Conservation (phyloP, 2,329 filamentous ascomycete species). For the Pseudogymnoascus sp. region DNA sequence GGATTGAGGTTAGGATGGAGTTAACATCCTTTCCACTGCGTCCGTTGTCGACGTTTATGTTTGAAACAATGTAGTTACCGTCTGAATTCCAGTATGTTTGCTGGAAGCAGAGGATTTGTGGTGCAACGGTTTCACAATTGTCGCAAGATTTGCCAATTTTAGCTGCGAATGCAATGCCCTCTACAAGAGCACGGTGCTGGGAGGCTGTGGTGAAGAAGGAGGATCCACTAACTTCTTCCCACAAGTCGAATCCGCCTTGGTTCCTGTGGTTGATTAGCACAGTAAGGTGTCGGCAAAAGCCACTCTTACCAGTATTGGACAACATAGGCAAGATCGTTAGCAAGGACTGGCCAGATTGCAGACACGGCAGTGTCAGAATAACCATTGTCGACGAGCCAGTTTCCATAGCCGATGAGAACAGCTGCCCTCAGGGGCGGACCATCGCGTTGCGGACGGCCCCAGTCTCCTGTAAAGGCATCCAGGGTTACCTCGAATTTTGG, state of each 20-base stretch:
- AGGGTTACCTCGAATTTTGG: constrained; percentile 63
- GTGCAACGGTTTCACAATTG: constrained; percentile 55
- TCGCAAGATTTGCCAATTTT: constrained; percentile 51
- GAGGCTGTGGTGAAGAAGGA: constrained; percentile 72
- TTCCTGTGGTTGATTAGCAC: constrained; percentile 28
- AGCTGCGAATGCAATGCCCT: constrained; percentile 59
- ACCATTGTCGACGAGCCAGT: constrained; percentile 61
- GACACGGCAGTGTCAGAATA: constrained; percentile 33
- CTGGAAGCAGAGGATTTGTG: constrained; percentile 64
- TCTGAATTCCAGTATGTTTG: constrained; percentile 61
- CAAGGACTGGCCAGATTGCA: constrained; percentile 64
- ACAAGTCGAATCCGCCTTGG: constrained; percentile 61
- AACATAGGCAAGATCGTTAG: constrained; percentile 69
- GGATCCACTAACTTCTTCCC: constrained; percentile 70
- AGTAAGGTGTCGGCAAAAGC: background rate
- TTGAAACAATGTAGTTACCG: constrained; percentile 56
- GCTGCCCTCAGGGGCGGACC: constrained; percentile 70
- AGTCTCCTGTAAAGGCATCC: constrained; percentile 53
- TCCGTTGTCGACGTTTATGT: constrained; percentile 54
- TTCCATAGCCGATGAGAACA: constrained; percentile 62
- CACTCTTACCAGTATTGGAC: constrained; percentile 54
- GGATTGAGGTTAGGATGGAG: constrained; percentile 57
- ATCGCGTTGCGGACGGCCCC: constrained; percentile 75
- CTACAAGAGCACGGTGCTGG: constrained; percentile 60
- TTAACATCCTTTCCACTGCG: constrained; percentile 66